phyloP scores from a whole-genome alignment of 2,329 filamentous ascomycete species.

The Rhinocladiella similis region DNA sequence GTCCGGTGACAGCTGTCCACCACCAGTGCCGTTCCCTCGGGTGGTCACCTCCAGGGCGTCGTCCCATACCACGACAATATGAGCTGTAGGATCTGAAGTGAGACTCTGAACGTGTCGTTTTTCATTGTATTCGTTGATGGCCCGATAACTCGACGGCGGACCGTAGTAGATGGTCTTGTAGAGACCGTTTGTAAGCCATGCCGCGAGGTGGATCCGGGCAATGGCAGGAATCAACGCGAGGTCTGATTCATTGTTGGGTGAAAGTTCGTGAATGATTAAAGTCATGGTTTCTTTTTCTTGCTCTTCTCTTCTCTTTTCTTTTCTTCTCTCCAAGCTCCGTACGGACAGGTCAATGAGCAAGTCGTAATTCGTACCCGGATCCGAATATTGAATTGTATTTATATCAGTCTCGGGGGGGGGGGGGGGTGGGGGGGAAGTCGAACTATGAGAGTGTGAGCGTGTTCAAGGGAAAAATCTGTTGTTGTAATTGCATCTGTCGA shows the following conservation, averaged over 20 bases:
- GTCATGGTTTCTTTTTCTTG: neutral
- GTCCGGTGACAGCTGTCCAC: neutral
- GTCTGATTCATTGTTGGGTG: neutral
- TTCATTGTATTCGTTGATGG: constrained; percentile 4
- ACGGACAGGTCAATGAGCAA: no score
- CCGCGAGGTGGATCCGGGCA: constrained; percentile 14
- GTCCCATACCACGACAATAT: constrained; percentile 9
- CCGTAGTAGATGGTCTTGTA: constrained; percentile 18
- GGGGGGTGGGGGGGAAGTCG: no score
- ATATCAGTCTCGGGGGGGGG: no score
- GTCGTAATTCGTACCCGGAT: no score
- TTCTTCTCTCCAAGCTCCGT: no score
- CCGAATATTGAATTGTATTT: no score
- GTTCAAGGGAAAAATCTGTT: no score
- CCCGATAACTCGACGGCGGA: constrained; percentile 5
- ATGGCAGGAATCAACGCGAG: constrained; percentile 8
- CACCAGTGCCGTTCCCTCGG: no score
- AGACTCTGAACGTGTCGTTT: constrained; percentile 5
- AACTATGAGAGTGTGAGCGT: no score
- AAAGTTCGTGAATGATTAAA: constrained; percentile 8
- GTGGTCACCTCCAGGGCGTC: no score
- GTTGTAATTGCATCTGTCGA: no score
- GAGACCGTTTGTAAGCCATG: constrained; percentile 13
- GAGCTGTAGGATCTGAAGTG: neutral
- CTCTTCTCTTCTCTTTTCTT: no score